Base-by-base conservation (phyloP, 2,329 filamentous ascomycete species). In the Fusarium buxicola region DNA sequence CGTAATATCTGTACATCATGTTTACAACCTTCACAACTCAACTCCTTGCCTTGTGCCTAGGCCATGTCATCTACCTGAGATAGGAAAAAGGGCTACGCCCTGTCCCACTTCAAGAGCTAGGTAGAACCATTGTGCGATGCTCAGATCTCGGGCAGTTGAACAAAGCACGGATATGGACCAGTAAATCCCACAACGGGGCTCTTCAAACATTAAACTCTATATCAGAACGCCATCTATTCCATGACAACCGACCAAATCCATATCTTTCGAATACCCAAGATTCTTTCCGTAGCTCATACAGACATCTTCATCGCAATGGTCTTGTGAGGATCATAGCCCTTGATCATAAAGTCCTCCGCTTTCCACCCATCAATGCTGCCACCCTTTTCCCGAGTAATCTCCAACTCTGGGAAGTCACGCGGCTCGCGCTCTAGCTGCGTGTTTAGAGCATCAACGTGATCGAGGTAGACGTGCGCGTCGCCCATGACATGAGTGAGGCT, bases 251-350 rank as follows among this genome's bases (percentile, higher is more conserved):
- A 31, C 46, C 36, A 25, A 43, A 27, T 52, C 40, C n/a, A 34
- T 27, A 24, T 31, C 15, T 16, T 56, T n/a, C 18, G 11, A 31
- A 47, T 12, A 39, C 5, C 10, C 21, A 7, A 34, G 9, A 16
- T 30, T n/a, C 8, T 12, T 45, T 21, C 25, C 13, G 27, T 27
- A 27, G 18, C 31, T 62, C 35, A 70, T 49, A 98, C 94, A 73
- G 92, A 96, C 95, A 99, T 99, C 81, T 98, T 97, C 95, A 99
- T 99, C 39, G 91, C 86, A 79, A 99, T 96, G 6, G 85, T 85
- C 80, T 94, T 94, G 76, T 97, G 92, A 54, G 95, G 94, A 45
- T 94, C 86, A 76, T 99, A 99, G 1, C 90, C 94, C 71, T 91
- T 84, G 7, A 99, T 86, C 56, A 90, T 88, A 75, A 99, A 94